Evolutionary conservation across 2,329 filamentous ascomycete species (phyloP).

Genomic region (Trichoderma polysporum): DNA sequence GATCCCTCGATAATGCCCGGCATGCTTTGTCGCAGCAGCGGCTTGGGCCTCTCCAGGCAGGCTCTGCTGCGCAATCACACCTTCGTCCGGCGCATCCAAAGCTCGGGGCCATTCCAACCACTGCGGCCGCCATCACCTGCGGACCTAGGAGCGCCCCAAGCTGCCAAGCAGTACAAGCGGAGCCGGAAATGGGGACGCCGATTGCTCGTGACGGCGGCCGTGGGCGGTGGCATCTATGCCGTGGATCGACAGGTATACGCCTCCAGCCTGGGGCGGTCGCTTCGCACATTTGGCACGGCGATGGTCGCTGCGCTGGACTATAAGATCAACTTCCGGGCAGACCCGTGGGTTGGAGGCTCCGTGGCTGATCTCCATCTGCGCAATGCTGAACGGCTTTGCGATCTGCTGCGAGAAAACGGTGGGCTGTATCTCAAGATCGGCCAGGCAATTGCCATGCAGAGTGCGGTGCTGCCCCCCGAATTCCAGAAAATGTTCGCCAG

Average conservation of each 20-base stretch:
- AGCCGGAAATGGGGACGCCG: conserved; percentile 76
- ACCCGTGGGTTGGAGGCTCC: conserved; percentile 71
- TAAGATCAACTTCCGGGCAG: conserved; percentile 88
- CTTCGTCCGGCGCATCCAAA: conserved; percentile 32
- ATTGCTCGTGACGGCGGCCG: conserved; percentile 59
- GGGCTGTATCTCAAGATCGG: conserved; percentile 97
- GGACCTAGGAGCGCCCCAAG: conserved; percentile 70
- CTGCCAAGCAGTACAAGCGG: conserved; percentile 69
- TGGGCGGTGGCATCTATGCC: conserved; percentile 62
- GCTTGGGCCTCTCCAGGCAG: conserved; percentile 28
- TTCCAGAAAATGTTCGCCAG: conserved; percentile 94
- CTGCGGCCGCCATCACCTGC: conserved; percentile 75
- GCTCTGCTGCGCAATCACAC: conserved; percentile 23
- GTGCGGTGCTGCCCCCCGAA: conserved; percentile 85
- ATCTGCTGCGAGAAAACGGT: conserved; percentile 81
- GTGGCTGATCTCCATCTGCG: conserved; percentile 78
- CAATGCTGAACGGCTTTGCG: conserved; percentile 79
- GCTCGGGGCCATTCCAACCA: conserved; percentile 55
- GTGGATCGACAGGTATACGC: conserved; percentile 76
- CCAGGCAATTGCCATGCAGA: conserved; percentile 98
- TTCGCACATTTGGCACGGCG: conserved; percentile 78
- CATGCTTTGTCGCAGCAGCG: conserved; percentile 33
- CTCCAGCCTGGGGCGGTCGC: conserved; percentile 72
- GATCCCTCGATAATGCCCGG: conserved; percentile 24
- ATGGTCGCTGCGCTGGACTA: conserved; percentile 86